Evolutionary conservation across 2,329 filamentous ascomycete genomes (phyloP), one percentile per base, ranked within the genome.

Genomic region (Nannizziopsis barbatae): DNA sequence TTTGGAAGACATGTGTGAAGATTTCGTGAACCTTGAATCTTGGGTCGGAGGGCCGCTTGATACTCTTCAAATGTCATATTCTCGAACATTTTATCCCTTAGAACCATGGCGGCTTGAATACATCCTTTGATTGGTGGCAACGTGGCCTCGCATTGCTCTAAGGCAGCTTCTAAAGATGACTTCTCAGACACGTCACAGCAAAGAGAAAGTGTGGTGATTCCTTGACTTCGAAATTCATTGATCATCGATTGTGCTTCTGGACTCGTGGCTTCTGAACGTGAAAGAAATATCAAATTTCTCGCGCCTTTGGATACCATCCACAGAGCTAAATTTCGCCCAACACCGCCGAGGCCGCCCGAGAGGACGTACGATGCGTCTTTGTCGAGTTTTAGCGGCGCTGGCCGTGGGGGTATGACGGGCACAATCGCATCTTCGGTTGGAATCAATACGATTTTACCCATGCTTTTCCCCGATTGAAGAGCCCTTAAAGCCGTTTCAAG

Each of bases 11-110:
- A 48, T 1, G 14, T 7, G 42, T 67, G 62, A 5, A 61, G 57
- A 42, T 60, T 65, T 58, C 58, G 61, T 1, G 62, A 58, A 0
- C 53, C 58, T 1, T 52, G 11, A 12, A 63, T 57, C 51, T 71
- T 72, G 2, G 65, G 60, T 18, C 54, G 50, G 1, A 64, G 51
- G 1, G 60, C 59, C 1, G 48, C 52, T 2, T 53, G 54, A 54
- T 62, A 70, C 30, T 69, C 55, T 1, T 57, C 52, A 41, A 57
- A 60, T 1, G 52, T 57, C 62, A 69, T 66, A 11, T 66, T 62
- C 27, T 62, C 56, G 42, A 65, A 66, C 6, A 65, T 33, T 3
- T 15, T 35, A 35, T 58, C 55, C 50, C 52, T 52, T n/a, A 62
- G 45, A 1, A 63, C 59, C 59, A 64, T 63, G 0, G 64, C 48